Evolutionary conservation across 345 rosid species (phyloP), one percentile per base, ranked within the genome.

Genomic region (Nephelium lappaceum): DNA sequence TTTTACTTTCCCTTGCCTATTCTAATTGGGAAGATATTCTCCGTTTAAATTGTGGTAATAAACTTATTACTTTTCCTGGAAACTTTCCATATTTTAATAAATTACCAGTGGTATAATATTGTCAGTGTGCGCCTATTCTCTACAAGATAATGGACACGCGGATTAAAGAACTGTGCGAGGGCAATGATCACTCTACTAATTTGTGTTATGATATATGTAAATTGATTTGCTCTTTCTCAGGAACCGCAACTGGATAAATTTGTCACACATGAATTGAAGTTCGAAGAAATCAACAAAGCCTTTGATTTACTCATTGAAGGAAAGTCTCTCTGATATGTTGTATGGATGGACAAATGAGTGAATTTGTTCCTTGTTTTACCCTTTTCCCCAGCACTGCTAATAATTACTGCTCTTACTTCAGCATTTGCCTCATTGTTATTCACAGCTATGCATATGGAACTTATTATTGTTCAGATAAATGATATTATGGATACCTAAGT

Each of bases 241-340:
- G 98, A 95, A 77, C 84, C 93, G 83, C 85, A 78, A 63, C 69
- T 95, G 81, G 97, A 93, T 49, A 80, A 93, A 67, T 95, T 93
- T 84, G 93, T 91, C 25, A 92, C 98, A 0, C 98, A 95, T 63
- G 98, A 92, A 77, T 77, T 93, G 64, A 84, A 72, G 47, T 91
- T 95, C 21, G 91, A 88, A 79, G 95, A 89, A 15, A 92, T 95
- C 76, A 93, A 93, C 82, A 85, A 87, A 65, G 94, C 97, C 11
- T 92, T 92, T 41, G 87, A 90, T 65, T 77, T 93, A 75, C 92
- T 90, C 3, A 27, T 83, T 1, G 86, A 83, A 64, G 95, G 98
- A 64, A 84, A 87, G 75, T 86, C 86, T 72, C 89, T 95, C 65
- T 88, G 95, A 8, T 91, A 93, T 83, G 94, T 95, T 77, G 83